Evolutionary conservation across 2,329 filamentous ascomycete genomes (phyloP).

Genomic region (Sordariomycetes sp.): DNA sequence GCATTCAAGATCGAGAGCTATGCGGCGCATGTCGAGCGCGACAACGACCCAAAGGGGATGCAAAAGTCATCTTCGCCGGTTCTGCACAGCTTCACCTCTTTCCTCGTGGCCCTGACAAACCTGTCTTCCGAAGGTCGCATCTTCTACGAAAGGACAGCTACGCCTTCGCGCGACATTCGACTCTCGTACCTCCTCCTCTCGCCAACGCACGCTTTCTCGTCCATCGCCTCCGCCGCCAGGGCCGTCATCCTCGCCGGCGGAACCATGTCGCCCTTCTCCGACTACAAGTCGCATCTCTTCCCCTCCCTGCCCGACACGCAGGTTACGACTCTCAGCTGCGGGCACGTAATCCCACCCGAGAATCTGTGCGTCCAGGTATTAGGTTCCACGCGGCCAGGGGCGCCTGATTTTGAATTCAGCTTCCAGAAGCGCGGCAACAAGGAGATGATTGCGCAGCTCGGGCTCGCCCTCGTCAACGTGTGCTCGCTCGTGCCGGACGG

Average conservation of each 20-base stretch:
- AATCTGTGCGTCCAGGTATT: conserved; percentile 77
- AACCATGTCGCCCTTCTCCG: conserved; percentile 94
- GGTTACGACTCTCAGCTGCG: conserved; percentile 80
- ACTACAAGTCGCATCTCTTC: conserved; percentile 82
- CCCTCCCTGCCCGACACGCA: conserved; percentile 56
- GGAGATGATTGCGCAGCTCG: conserved; percentile 65
- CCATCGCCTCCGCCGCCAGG: conserved; percentile 74
- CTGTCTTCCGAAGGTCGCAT: conserved; percentile 63
- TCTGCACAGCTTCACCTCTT: conserved; percentile 45
- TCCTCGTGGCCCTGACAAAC: conserved; percentile 79
- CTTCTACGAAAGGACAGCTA: conserved; percentile 44
- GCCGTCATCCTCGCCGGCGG: conserved; percentile 88
- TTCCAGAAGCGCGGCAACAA: conserved; percentile 67
- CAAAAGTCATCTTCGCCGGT: conserved; percentile 31
- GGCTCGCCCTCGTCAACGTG: conserved; percentile 61
- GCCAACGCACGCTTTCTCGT: conserved; percentile 82
- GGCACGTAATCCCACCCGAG: conserved; percentile 79
- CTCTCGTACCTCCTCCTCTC: conserved; percentile 85
- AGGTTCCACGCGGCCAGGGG: conserved; percentile 27
- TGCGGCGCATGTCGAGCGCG: conserved; percentile 50
- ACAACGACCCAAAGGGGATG: conserved; percentile 19
- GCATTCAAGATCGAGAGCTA: conserved; percentile 95
- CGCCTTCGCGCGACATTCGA: conserved; percentile 47
- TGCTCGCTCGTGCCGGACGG: conserved; percentile 75
- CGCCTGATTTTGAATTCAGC: conserved; percentile 70